phyloP scores from a whole-genome alignment of 139 green algal species.

The Micractinium sp. region DNA sequence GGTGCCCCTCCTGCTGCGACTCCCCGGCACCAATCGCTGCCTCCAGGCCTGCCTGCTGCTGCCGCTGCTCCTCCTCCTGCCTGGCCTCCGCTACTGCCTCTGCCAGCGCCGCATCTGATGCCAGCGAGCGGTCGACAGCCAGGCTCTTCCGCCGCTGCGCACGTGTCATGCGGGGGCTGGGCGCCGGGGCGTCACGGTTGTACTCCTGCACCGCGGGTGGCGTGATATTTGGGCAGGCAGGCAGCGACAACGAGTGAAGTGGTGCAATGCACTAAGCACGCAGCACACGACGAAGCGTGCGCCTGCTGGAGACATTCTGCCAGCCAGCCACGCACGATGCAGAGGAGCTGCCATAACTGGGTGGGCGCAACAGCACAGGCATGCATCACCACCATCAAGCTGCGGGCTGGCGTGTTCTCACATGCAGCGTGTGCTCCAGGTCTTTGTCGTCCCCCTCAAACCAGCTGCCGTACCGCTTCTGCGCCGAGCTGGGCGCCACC shows the following conservation, averaged over 20 bases:
- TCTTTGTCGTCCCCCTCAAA: slow-evolving; percentile 44
- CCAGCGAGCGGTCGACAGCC: slow-evolving; percentile 3
- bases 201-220: slow-evolving; percentile 17
- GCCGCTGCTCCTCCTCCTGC: slow-evolving; percentile 5
- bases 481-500: slow-evolving; percentile 2
- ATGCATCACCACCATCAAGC: too few species aligned
- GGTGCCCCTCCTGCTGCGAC: not conserved
- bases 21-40: not conserved
- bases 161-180: slow-evolving; percentile 35
- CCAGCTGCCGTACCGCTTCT: slow-evolving; percentile 42
- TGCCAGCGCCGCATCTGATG: not conserved
- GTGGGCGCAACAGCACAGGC: too few species aligned
- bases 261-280: not conserved
- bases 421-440: slow-evolving; percentile 37
- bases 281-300: not conserved
- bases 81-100: not conserved
- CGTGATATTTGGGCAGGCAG: not conserved
- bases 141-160: slow-evolving; percentile 34
- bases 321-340: not conserved
- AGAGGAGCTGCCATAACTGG: too few species aligned
- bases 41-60: not conserved
- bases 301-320: not conserved
- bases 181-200: not conserved
- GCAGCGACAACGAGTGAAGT: not conserved
- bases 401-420: too few species aligned